These are phyloP conservation scores for Tanacetum coccineum DNA, from an alignment of 129 eudicot species.

Conservation along the genomic window DNA sequence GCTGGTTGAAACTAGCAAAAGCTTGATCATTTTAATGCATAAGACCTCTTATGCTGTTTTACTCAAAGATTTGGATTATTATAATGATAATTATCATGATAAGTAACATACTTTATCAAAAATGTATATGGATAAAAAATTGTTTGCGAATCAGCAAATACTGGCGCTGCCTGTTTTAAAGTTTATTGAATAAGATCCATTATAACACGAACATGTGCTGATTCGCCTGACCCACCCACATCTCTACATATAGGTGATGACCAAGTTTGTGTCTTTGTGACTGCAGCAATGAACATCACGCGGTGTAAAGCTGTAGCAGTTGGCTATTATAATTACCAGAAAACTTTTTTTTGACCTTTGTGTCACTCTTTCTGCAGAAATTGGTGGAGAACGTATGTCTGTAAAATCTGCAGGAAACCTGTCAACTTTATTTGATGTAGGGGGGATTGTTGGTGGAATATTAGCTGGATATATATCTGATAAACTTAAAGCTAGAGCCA, in stretches of 20 bases:
- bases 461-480: slow-evolving; percentile 90
- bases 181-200: too few species aligned
- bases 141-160: too few species aligned
- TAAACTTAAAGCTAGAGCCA: slow-evolving; percentile 77
- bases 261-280: not conserved
- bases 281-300: not conserved
- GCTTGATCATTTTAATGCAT: not conserved
- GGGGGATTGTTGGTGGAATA: slow-evolving; percentile 91
- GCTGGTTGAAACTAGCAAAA: not conserved
- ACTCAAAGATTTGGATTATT: too few species aligned
- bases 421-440: slow-evolving; percentile 87
- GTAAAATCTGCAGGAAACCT: slow-evolving; percentile 94
- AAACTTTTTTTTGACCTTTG: not conserved
- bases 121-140: too few species aligned
- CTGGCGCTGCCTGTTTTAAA: too few species aligned
- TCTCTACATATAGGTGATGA: not conserved
- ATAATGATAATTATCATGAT: too few species aligned
- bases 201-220: too few species aligned
- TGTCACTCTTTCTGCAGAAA: slow-evolving; percentile 42
- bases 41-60: not conserved
- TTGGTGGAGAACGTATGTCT: slow-evolving; percentile 78
- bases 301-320: not conserved
- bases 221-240: too few species aligned
- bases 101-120: too few species aligned
- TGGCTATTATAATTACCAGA: not conserved